phyloP scores from a whole-genome alignment of 345 rosid species.

The Pistacia integerrima region DNA sequence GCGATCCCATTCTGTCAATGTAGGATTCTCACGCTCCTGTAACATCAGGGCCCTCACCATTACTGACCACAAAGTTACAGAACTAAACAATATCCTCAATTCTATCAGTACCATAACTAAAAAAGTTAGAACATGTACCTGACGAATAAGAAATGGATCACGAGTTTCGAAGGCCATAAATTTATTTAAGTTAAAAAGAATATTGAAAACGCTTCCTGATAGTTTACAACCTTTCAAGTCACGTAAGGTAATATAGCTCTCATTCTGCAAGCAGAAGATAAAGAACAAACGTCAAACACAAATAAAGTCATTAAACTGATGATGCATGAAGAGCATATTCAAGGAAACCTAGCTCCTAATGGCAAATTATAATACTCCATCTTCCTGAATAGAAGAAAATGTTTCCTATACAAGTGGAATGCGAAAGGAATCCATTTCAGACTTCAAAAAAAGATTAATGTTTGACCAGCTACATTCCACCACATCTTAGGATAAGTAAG shows the following conservation, averaged over 20 bases:
- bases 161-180: conserved; percentile 98
- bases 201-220: conserved; percentile 87
- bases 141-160: conserved; percentile 96
- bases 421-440: not conserved
- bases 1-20: conserved; percentile 98
- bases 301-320: conserved; percentile 16
- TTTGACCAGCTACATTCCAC: not conserved
- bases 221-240: conserved; percentile 88
- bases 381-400: not conserved
- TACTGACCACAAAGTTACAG: not conserved
- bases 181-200: conserved; percentile 93
- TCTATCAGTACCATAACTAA: not conserved
- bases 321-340: not conserved
- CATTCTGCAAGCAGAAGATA: conserved; percentile 52
- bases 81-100: not conserved
- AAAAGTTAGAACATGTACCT: conserved; percentile 46
- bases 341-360: not conserved
- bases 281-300: conserved; percentile 20
- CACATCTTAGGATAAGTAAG: not conserved
- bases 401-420: not conserved
- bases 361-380: not conserved
- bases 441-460: not conserved
- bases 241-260: conserved; percentile 60
- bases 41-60: conserved; percentile 19
- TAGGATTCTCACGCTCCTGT: conserved; percentile 95